Evolutionary conservation across 2,329 filamentous ascomycete species (phyloP), one percentile per base, ranked within the genome.

Genomic region (Colletotrichum endophyticum): DNA sequence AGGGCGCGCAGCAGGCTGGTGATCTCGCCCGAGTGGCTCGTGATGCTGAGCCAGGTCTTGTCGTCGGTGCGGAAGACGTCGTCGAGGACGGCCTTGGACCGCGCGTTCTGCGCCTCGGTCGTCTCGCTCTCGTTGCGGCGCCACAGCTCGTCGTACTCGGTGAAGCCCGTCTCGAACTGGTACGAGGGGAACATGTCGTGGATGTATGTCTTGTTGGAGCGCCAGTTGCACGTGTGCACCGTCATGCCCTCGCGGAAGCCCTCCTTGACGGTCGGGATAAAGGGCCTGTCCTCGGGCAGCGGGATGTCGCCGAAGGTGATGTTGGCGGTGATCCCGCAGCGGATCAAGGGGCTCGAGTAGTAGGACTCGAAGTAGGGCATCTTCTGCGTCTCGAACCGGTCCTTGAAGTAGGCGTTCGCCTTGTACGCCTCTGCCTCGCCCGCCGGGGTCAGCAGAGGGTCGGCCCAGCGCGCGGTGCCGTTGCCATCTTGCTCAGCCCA

Each of bases 221-320:
- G 88, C 34, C 90, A 88, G 83, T 95, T 92, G 81, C 94, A 95
- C 0, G 93, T 94, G 81, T 94, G 93, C 57, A 92, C 90, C 70
- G 89, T 92, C 72, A 95, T 91, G 3, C 90, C 90, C 83, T 95
- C 94, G 34, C 93, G 88, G 78, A 95, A 86, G 44, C 89, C 82
- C 79, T 95, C 93, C 83, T 94, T 94, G 77, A 95, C 84, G 2
- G 86, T 85, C 0, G 92, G 93, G 3, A 83, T 82, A 79, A 94
- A 94, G 0, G 88, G 89, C 13, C 82, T 82, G 5, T 86, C 82
- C 9, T 81, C 81, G 1, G 92, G 91, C 3, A 94, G 81, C 3
- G 85, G 79, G 4, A 95, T 85, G 13, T 84, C 86, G 3, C 82
- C 81, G 80, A 93, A 95, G 3, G 92, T 94, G 25, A 92, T 82